A percentile compares a stretch with the other conserved stretches of the same genome.
phyloP scores from a whole-genome alignment of 345 rosid genomes.

The Firmiana major region DNA sequence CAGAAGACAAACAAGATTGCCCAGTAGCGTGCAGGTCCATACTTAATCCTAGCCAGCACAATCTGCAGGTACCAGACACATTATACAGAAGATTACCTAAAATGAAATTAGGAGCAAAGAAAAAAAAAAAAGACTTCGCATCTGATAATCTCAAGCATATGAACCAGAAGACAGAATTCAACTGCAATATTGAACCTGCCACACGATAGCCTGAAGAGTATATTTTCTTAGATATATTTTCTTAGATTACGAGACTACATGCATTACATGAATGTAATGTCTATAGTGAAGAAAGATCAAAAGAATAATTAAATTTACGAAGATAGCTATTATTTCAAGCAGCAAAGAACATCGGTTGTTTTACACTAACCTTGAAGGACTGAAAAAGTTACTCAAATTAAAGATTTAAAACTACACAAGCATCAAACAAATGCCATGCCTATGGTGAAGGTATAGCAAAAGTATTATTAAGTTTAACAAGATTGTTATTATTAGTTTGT shows the following conservation, averaged over 20 bases:
- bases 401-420: not conserved
- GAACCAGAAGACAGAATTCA: not conserved
- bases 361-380: not conserved
- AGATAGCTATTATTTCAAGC: not conserved
- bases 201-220: not conserved
- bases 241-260: not conserved
- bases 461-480: not conserved
- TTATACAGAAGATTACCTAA: not conserved
- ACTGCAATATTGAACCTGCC: not conserved
- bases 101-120: not conserved
- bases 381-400: not conserved
- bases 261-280: not conserved
- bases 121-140: not conserved
- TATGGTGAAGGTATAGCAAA: not conserved
- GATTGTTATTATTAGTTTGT: not conserved
- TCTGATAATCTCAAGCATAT: not conserved
- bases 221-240: not conserved
- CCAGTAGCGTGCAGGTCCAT: slow-evolving; percentile 98
- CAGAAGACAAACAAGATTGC: slow-evolving; percentile 93
- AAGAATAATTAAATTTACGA: not conserved
- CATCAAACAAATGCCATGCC: not conserved
- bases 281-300: not conserved
- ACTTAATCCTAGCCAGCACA: slow-evolving; percentile 91
- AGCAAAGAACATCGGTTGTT: not conserved
- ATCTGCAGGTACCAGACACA: slow-evolving; percentile 48